A percentile compares a stretch with the other conserved stretches of the same genome.
phyloP scores from a whole-genome alignment of 495 filamentous ascomycete genomes.

The Penicillium mononematosum region DNA sequence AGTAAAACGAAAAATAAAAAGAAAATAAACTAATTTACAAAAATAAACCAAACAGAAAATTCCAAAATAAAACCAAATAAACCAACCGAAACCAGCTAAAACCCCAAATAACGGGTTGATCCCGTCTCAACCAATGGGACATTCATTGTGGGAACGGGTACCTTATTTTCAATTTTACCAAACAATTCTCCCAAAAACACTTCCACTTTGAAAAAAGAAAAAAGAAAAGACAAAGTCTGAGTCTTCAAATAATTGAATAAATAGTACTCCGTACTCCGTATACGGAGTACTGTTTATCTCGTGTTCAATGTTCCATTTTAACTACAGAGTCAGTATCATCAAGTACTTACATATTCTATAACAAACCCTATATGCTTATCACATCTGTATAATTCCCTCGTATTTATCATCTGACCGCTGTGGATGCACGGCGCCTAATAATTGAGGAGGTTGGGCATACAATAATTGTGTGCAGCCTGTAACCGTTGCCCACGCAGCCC shows the following conservation, averaged over 20 bases:
- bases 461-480: constrained; percentile 21
- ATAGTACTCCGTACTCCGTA: neutral
- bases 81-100: neutral
- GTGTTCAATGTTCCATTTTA: neutral
- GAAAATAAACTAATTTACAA: neutral
- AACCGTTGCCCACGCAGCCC: constrained; percentile 20
- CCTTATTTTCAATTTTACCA: constrained; percentile 13
- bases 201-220: neutral
- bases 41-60: constrained; percentile 1
- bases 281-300: neutral
- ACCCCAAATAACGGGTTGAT: constrained; percentile 13
- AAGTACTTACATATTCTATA: neutral
- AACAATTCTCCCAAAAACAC: neutral
- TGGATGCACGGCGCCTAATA: constrained; percentile 23
- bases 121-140: constrained; percentile 24
- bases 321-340: too few species aligned
- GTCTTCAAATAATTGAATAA: too few species aligned
- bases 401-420: constrained; percentile 12
- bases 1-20: neutral
- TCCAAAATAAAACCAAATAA: neutral
- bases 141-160: constrained; percentile 12
- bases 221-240: neutral
- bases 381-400: neutral
- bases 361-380: neutral
- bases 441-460: constrained; percentile 28